phyloP scores from a whole-genome alignment of 768 basidiomycete genomes.

The Tubosaeta sp. region DNA sequence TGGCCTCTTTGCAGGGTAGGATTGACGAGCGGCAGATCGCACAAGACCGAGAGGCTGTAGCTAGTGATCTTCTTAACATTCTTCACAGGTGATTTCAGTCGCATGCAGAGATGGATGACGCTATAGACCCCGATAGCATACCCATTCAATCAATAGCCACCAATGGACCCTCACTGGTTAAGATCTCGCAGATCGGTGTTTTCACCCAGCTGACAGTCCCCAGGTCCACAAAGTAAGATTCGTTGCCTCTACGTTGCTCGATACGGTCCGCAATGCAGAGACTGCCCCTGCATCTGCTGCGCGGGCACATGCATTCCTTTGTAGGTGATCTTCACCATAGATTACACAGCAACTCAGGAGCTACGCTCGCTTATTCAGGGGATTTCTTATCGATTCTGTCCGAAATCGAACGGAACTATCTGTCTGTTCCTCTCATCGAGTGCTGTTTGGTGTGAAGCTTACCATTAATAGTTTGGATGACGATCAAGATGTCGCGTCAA shows the following conservation, averaged over 20 bases:
- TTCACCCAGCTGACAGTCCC: conserved; percentile 7
- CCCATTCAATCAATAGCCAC: conserved; percentile 78
- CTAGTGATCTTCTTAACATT: conserved; percentile 81
- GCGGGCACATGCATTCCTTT: conserved; percentile 82
- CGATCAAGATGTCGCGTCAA: conserved; percentile 41
- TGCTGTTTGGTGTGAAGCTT: conserved; percentile 4
- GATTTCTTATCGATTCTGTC: conserved; percentile 89
- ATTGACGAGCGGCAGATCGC: conserved; percentile 62
- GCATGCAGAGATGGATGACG: neutral
- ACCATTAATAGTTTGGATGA: conserved; percentile 45
- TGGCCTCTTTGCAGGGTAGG: conserved; percentile 60
- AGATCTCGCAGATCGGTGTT: conserved; percentile 9
- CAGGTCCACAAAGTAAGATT: conserved; percentile 91
- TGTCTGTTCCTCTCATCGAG: conserved; percentile 42
- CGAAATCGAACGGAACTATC: conserved; percentile 88
- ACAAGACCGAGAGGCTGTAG: conserved; percentile 78
- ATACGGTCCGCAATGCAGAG: conserved; percentile 77
- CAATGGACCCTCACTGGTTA: conserved; percentile 59
- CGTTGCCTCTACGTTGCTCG: conserved; percentile 85
- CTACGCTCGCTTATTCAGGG: conserved; percentile 43
- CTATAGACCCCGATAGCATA: conserved; percentile 48
- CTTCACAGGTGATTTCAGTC: conserved; percentile 58
- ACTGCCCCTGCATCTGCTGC: conserved; percentile 77
- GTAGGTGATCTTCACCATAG: conserved; percentile 38
- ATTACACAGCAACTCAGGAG: conserved; percentile 3